Evolutionary conservation across 306 rosid genomes (phyloP), one percentile per base, ranked within the genome.

Genomic region (Gynostemma pentaphyllum): DNA sequence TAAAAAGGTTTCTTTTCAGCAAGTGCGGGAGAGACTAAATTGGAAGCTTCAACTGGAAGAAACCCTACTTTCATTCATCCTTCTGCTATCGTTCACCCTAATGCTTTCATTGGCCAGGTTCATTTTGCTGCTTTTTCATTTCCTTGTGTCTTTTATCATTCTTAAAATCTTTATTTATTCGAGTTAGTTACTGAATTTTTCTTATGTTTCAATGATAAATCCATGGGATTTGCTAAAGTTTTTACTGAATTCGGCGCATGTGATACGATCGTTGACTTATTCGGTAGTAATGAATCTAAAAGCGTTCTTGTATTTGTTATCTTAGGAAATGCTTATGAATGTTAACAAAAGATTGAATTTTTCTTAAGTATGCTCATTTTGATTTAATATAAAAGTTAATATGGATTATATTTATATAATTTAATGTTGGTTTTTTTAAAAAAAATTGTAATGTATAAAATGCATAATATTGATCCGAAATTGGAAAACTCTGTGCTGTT

Each of bases 81-180:
- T 45, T 62, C 78, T 62, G 90, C 96, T 1, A 54, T 80, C 49
- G 82, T 91, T 64, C 95, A 88, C 63, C 90, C 96, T 21, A 73
- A 82, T 82, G 88, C 98, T 16, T 19, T 79, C 40, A 49, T 91
- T 4, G 96, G 92, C 22, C 74, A 76, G 87, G 96, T 87, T 76
- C 65, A 51, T 56, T 60, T 57, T 62, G 9, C 26, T 19, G 3
- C 8, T 37, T 30, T 21, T 46, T n/a, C n/a, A n/a, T n/a, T n/a
- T n/a, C n/a, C 19, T 22, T 59, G 9, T 37, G 30, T 21, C 29
- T 57, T 7, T 57, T 1, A 32, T 55, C 37, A 11, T n/a, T 10
- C 29, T 15, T 12, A 2, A 6, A 57, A 57, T 21, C 15, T 56
- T 34, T 16, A 8, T 56, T 56, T 9, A 14, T 56, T 34, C n/a